Evolutionary conservation across 2,329 filamentous ascomycete species (phyloP).

Genomic region (Ophiosphaerella korrae): DNA sequence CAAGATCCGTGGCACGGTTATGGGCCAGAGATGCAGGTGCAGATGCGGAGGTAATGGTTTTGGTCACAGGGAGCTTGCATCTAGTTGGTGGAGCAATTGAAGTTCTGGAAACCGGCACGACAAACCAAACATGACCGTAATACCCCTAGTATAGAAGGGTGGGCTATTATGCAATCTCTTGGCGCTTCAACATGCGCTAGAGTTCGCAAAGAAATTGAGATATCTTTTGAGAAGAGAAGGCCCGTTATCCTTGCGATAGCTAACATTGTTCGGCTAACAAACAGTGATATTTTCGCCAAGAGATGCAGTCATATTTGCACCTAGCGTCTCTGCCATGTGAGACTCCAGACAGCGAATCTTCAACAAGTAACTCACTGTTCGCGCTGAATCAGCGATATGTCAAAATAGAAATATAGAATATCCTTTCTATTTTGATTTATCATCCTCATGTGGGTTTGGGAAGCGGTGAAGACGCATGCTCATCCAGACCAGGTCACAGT

Average conservation of each 20-base stretch:
- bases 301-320: background rate
- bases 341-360: no score
- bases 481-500: background rate
- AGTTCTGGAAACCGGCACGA: constrained; percentile 61
- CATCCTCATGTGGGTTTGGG: no score
- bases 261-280: background rate
- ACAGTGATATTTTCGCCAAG: background rate
- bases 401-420: background rate
- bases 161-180: background rate
- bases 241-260: background rate
- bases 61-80: constrained; percentile 85
- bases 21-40: constrained; percentile 32
- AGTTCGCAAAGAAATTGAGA: background rate
- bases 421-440: no score
- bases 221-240: background rate
- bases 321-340: no score
- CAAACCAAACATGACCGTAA: constrained; percentile 15
- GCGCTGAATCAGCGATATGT: background rate
- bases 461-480: no score
- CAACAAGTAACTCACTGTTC: background rate
- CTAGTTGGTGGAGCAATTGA: constrained; percentile 80
- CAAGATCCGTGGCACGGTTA: constrained; percentile 49
- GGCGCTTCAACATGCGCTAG: constrained; percentile 28
- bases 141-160: constrained; percentile 18
- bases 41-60: constrained; percentile 60